phyloP scores from a whole-genome alignment of 306 rosid genomes.

The Prunus padus region DNA sequence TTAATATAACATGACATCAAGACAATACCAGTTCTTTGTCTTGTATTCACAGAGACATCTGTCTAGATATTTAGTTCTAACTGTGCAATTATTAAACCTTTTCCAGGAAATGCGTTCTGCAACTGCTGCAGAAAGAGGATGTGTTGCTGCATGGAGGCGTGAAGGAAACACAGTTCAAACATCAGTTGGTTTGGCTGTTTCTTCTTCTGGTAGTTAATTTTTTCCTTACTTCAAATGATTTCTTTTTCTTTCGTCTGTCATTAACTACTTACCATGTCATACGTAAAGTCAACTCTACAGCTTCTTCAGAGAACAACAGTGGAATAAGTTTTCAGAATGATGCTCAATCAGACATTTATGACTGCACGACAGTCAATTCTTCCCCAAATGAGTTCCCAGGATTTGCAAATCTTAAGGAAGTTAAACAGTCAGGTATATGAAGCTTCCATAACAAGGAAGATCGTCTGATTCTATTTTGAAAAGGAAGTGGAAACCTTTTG shows the following conservation, averaged over 20 bases:
- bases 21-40: background rate
- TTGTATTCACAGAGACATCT: too few species aligned
- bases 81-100: conserved; percentile 3
- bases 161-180: conserved; percentile 49
- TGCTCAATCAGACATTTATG: conserved; percentile 49
- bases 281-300: conserved; percentile 34
- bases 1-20: background rate
- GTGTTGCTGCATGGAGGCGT: conserved; percentile 47
- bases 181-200: conserved; percentile 38
- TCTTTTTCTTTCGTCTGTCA: background rate
- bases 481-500: too few species aligned
- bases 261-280: conserved; percentile 18
- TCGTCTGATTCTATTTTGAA: background rate
- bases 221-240: background rate
- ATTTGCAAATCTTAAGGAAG: conserved; percentile 47
- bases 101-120: conserved; percentile 56
- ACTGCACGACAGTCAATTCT: conserved; percentile 37
- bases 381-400: conserved; percentile 61
- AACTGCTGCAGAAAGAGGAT: conserved; percentile 42
- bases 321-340: conserved; percentile 43
- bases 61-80: background rate
- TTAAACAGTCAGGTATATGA: conserved; percentile 56
- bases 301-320: conserved; percentile 40
- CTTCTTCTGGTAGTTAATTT: conserved; percentile 30
- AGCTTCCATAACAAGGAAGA: conserved; percentile 6